Conservation (phyloP, 2,329 filamentous ascomycete genomes). For the Lasiodiplodia gonubiensis region DNA sequence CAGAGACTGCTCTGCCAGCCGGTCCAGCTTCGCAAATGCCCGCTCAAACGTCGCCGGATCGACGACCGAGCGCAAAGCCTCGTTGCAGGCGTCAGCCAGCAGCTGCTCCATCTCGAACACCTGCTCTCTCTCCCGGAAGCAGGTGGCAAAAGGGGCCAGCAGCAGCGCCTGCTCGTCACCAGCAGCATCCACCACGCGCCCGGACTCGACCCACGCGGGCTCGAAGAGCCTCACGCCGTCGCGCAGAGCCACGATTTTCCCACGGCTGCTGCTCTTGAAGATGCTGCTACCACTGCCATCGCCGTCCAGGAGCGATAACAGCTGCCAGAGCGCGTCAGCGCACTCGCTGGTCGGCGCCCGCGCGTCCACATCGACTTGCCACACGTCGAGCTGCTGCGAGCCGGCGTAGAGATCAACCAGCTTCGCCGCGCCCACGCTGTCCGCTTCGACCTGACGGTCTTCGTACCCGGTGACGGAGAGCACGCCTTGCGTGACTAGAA, state of each 20-base stretch:
- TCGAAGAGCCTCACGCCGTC: not conserved
- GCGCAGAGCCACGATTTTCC: not conserved
- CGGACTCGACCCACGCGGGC: not conserved
- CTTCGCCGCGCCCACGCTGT: no score
- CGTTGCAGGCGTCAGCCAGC: not conserved
- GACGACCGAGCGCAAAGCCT: not conserved
- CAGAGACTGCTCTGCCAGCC: not conserved
- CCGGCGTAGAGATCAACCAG: no score
- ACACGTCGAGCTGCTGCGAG: not conserved
- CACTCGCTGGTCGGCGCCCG: not conserved
- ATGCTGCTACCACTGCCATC: no score
- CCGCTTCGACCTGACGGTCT: no score
- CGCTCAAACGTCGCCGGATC: not conserved
- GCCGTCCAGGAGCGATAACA: no score
- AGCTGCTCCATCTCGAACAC: not conserved
- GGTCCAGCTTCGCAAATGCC: not conserved
- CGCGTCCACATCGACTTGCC: not conserved
- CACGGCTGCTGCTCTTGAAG: no score
- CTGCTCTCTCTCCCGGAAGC: not conserved
- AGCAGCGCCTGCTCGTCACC: not conserved
- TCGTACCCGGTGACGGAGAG: no score
- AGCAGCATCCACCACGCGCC: not conserved
- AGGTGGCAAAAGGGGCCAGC: not conserved
- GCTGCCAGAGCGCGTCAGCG: not conserved
- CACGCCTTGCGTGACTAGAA: no score